phyloP scores from a whole-genome alignment of 1,284 basidiomycete species.

The Melampsora larici-populina region DNA sequence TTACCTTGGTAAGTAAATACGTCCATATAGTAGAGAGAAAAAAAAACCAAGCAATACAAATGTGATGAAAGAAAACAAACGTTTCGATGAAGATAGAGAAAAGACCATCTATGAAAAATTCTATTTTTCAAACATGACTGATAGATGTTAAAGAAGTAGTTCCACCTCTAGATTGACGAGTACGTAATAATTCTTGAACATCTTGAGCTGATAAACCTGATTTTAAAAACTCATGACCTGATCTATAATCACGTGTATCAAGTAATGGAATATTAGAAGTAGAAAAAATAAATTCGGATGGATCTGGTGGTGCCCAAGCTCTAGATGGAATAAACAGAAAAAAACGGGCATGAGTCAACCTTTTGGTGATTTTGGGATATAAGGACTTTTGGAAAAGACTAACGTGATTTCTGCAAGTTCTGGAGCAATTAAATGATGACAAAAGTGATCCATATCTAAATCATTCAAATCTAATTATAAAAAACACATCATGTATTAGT shows the following conservation, averaged over 20 bases:
- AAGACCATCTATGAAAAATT: too few relatives aligned
- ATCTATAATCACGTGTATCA: background rate
- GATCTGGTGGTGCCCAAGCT: constrained; percentile 6
- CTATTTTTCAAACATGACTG: background rate
- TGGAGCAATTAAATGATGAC: too few relatives aligned
- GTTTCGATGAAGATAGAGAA: too few relatives aligned
- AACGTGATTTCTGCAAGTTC: too few relatives aligned
- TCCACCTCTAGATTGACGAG: background rate
- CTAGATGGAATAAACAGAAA: background rate
- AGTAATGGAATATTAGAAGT: constrained; percentile 1
- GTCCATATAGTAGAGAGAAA: too few relatives aligned
- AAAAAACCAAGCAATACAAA: too few relatives aligned
- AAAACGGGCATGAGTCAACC: background rate
- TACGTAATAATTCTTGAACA: background rate
- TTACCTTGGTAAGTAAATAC: too few relatives aligned
- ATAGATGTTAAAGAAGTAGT: background rate
- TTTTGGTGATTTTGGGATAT: background rate
- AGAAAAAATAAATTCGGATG: background rate
- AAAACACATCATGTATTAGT: background rate
- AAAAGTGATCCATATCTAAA: constrained; percentile 43
- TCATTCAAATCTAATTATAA: constrained; percentile 18
- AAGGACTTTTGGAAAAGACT: background rate
- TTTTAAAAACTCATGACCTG: background rate
- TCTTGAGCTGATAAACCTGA: background rate
- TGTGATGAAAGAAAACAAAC: too few relatives aligned